Evolutionary conservation across 1,284 basidiomycete species (phyloP).

Genomic region (Anthracocystis walkeri): DNA sequence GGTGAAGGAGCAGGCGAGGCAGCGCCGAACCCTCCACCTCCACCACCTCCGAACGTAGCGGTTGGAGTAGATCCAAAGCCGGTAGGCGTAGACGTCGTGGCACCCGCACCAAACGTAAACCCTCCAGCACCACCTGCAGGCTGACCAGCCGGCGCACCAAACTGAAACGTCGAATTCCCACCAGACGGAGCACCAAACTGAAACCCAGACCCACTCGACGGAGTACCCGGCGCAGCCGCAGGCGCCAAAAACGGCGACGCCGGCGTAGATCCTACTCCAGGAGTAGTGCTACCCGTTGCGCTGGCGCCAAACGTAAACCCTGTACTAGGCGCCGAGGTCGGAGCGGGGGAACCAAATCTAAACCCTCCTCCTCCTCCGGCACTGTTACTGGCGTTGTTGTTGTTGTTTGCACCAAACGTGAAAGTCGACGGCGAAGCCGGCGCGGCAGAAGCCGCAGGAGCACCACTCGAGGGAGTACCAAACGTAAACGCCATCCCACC

Average conservation of each 20-base stretch:
- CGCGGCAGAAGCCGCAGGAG: background rate
- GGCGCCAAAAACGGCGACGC: conserved; percentile 32
- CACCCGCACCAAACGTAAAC: conserved; percentile 11
- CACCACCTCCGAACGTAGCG: background rate
- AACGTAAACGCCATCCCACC: conserved; percentile 24
- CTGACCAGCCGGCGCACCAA: conserved; percentile 11
- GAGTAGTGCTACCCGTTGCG: conserved; percentile 15
- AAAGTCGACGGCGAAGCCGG: conserved; percentile 16
- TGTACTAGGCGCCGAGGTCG: conserved; percentile 13
- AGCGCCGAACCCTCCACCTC: conserved; percentile 1
- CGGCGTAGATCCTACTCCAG: conserved; percentile 27
- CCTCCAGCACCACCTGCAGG: conserved; percentile 10
- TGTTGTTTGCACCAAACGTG: conserved; percentile 25
- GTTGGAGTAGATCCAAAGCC: background rate
- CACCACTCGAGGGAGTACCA: conserved; percentile 6
- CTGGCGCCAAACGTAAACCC: conserved; percentile 32
- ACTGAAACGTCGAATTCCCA: conserved; percentile 15
- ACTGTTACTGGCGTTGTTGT: background rate
- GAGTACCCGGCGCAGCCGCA: conserved; percentile 23
- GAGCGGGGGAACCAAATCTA: conserved; percentile 36
- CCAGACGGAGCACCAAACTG: conserved; percentile 26
- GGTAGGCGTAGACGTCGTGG: background rate
- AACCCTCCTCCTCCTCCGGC: conserved; percentile 16
- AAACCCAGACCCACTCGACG: conserved; percentile 23
- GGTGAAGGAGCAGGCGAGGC: background rate